A percentile compares a stretch with the other conserved stretches of the same genome.
Conservation (phyloP, 305 asterid species). For the Solanum hybrid region DNA sequence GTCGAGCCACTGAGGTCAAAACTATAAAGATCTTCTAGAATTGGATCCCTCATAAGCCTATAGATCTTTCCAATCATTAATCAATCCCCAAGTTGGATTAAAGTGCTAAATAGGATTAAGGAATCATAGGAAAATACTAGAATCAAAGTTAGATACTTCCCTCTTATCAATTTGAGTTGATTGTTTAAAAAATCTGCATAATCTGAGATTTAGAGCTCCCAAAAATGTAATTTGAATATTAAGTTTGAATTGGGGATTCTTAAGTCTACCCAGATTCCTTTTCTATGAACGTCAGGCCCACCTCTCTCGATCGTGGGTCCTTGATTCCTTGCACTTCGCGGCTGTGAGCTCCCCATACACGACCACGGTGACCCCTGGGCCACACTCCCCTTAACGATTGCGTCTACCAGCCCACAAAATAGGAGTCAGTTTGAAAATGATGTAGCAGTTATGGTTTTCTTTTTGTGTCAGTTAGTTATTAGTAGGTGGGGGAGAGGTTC, state of each 20-base stretch:
- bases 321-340: not conserved
- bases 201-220: too few species aligned
- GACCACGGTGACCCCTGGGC: not conserved
- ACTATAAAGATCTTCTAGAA: not conserved
- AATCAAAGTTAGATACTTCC: too few species aligned
- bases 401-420: not conserved
- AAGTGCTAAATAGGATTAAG: too few species aligned
- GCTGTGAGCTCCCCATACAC: not conserved
- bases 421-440: not conserved
- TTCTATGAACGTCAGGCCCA: not conserved
- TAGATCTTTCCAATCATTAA: not conserved
- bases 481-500: not conserved
- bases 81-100: not conserved
- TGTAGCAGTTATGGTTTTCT: not conserved
- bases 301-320: not conserved
- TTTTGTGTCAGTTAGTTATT: not conserved
- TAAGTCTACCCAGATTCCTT: not conserved
- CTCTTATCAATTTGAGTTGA: too few species aligned
- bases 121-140: too few species aligned
- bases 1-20: not conserved
- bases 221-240: too few species aligned
- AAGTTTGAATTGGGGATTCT: not conserved
- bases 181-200: too few species aligned
- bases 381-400: not conserved
- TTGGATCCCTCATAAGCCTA: not conserved